phyloP scores from a whole-genome alignment of 2,329 filamentous ascomycete species.

The Diaporthe citriasiana region DNA sequence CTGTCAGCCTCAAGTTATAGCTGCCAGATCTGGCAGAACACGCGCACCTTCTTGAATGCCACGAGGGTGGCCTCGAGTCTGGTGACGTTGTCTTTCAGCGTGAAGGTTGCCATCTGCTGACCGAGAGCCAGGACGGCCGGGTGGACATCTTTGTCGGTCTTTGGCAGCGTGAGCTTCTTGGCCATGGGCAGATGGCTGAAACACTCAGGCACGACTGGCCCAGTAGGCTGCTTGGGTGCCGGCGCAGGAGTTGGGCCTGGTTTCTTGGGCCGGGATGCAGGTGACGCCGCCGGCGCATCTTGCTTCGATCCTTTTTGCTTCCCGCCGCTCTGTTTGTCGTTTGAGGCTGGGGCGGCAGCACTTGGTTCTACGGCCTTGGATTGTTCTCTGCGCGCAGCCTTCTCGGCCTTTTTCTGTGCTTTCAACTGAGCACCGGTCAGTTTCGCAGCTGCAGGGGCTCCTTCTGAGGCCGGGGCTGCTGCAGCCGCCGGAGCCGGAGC shows the following conservation, averaged over 20 bases:
- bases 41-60: constrained; percentile 84
- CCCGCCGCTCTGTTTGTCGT: constrained; percentile 57
- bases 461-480: constrained; percentile 39
- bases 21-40: not conserved
- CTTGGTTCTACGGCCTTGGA: constrained; percentile 59
- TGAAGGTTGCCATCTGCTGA: constrained; percentile 90
- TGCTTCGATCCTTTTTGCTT: constrained; percentile 62
- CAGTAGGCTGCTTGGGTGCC: constrained; percentile 65
- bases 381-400: constrained; percentile 85
- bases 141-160: constrained; percentile 83
- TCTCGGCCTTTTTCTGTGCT: constrained; percentile 91
- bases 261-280: constrained; percentile 49
- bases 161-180: constrained; percentile 65
- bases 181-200: constrained; percentile 88
- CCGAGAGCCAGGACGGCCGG: constrained; percentile 88
- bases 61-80: constrained; percentile 89
- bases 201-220: constrained; percentile 75
- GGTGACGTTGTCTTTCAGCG: constrained; percentile 89
- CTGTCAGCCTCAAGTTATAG: constrained; percentile 37
- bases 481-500: constrained; percentile 39
- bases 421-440: constrained; percentile 85
- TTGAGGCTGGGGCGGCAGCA: constrained; percentile 56
- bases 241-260: constrained; percentile 51
- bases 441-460: constrained; percentile 61
- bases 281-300: constrained; percentile 54